These are phyloP conservation scores for Mortierella sp. DNA, from an alignment of 371 early-diverging fungal genomes.

Conservation along the genomic window DNA sequence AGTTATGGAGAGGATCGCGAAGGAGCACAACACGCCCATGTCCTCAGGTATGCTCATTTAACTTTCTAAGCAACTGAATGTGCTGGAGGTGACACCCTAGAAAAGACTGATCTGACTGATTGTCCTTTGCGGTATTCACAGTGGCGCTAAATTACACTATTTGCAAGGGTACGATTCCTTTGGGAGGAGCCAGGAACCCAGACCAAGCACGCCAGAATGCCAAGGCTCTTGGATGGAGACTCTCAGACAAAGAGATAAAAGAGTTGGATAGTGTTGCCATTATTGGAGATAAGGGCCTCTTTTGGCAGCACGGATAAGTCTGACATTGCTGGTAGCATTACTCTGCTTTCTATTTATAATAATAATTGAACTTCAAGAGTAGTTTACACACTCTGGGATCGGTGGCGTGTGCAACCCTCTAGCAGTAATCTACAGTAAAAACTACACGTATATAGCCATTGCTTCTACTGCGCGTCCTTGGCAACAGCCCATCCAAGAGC, in stretches of 20 bases:
- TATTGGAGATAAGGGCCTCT: slow-evolving; percentile 54
- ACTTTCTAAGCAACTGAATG: neutral
- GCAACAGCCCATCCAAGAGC: slow-evolving; percentile 15
- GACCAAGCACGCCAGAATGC: slow-evolving; percentile 64
- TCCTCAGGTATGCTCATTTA: slow-evolving; percentile 48
- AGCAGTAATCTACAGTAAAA: too few relatives aligned
- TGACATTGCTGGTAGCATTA: too few relatives aligned
- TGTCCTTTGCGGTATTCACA: neutral
- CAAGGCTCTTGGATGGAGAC: slow-evolving; percentile 61
- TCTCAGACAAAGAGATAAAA: slow-evolving; percentile 60
- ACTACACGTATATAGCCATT: too few relatives aligned
- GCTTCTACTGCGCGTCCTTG: slow-evolving; percentile 5
- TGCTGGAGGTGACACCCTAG: neutral
- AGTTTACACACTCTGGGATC: too few relatives aligned
- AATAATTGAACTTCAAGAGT: too few relatives aligned
- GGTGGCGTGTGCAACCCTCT: too few relatives aligned
- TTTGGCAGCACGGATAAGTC: slow-evolving; percentile 64
- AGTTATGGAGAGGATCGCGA: slow-evolving; percentile 48
- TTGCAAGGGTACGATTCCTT: slow-evolving; percentile 63
- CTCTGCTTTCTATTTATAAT: too few relatives aligned
- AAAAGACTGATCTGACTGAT: neutral
- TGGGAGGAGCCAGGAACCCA: slow-evolving; percentile 65
- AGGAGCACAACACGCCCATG: slow-evolving; percentile 59
- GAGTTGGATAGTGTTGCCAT: slow-evolving; percentile 60
- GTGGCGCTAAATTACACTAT: slow-evolving; percentile 49